These are phyloP conservation scores for Leishmania martiniquensis DNA, from an alignment of 208 protist species.

Conservation along the genomic window DNA sequence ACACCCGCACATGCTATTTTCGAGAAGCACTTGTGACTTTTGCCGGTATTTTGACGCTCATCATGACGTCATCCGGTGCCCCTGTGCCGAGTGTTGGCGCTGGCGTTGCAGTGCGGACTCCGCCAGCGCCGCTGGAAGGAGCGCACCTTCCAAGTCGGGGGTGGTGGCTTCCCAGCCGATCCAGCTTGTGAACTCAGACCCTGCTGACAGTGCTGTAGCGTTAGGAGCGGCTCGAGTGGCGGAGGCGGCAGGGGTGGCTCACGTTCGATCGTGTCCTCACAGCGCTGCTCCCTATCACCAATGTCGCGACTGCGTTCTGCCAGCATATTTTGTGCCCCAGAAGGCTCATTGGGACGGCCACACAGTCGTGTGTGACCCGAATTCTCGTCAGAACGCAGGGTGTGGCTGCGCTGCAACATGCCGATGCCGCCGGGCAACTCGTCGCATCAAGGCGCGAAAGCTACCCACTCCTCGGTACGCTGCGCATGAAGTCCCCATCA, in stretches of 20 bases:
- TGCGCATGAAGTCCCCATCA: conserved; percentile 53
- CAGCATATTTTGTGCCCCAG: conserved; percentile 24
- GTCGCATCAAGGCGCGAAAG: conserved; percentile 10
- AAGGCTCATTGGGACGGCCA: conserved; percentile 25
- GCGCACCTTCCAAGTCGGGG: not conserved
- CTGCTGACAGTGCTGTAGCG: not conserved
- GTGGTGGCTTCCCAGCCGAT: not conserved
- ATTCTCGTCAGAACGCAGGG: not conserved
- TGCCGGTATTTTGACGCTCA: conserved; percentile 40
- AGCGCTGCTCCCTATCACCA: conserved; percentile 23
- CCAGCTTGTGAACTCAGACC: not conserved
- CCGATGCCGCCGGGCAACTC: conserved; percentile 24
- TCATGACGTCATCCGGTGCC: conserved; percentile 32
- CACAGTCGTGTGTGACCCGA: conserved; percentile 20
- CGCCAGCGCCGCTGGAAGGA: not conserved
- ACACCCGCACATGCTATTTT: not conserved
- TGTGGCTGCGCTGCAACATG: conserved; percentile 25
- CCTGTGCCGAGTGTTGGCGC: conserved; percentile 29
- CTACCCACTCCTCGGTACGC: conserved; percentile 27
- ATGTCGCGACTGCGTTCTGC: conserved; percentile 33
- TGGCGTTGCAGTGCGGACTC: not conserved
- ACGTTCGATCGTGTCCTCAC: conserved; percentile 16
- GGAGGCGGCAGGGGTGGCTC: not conserved
- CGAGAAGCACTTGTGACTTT: conserved; percentile 20
- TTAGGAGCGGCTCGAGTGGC: not conserved